Evolutionary conservation across 73 alveolate species (phyloP), one percentile per base, ranked within the genome.

Genomic region (Diophrys appendiculata): DNA sequence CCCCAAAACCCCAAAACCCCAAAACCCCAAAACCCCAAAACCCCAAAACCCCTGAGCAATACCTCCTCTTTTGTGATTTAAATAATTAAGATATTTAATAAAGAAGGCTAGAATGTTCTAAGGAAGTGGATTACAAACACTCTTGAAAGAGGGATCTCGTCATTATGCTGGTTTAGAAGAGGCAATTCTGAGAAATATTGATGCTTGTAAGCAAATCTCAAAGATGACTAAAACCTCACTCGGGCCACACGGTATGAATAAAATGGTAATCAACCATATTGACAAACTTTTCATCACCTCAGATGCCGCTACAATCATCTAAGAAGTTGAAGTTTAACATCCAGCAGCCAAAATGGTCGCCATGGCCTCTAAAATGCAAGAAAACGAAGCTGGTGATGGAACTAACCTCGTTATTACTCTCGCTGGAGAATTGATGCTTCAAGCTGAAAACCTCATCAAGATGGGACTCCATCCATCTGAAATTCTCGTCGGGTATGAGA

Each of bases 181-280:
- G 84, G 98, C 99, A 64, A 80, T 95, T 68, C 84, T 97, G 78
- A 92, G 92, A 77, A 97, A 97, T 82, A 96, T 95, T 53, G 96
- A 97, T 54, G 99, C 99, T 23, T 92, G 98, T 88, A 89, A 91
- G 81, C 93, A 90, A 32, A 90, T 97, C 90, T 89, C 99, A 69
- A 81, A 90, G 72, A 94, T 97, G 98, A 97, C 99, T 60, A 84
- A 95, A 72, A 93, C 99, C 26, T 92, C 99, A 56, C 95, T 95
- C 35, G 99, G 99, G n/a, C 99, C 99, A 76, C 95, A 93, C 78
- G 99, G 99, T 82, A 93, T 94, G 98, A 93, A 97, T 80, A 97
- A 97, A 88, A 92, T 95, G 95, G 98, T 97, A 67, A 95, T 97
- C 73, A 97, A 95, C 87, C 96, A 92, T 84, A 87, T 95, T 65